Evolutionary conservation across 1,284 basidiomycete genomes (phyloP), one percentile per base, ranked within the genome.

Genomic region (Apiotrichum sp.): DNA sequence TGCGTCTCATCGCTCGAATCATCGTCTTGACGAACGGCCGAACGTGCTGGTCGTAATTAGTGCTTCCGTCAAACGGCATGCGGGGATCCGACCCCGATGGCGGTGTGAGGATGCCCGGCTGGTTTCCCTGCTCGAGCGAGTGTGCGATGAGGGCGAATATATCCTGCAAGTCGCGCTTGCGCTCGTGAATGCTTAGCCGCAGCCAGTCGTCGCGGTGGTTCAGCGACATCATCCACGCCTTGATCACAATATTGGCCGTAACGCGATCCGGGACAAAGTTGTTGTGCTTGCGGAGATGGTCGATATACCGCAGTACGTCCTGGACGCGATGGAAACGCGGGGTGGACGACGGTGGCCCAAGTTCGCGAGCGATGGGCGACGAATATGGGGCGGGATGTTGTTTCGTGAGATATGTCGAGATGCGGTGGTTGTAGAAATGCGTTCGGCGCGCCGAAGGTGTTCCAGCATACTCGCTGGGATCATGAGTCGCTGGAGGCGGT

Each of bases 181-280:
- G 45, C 3, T 11, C 47, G n/a, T 34, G 45, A 6, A 32, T 32
- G 6, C 31, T 39, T 1, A 41, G 38, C 7, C 10, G 8, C 7
- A 16, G 11, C 56, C 55, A 10, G n/a, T 36, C 34, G 47, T 50
- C 14, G 42, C 41, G 14, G 9, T 49, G 45, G 41, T 53, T 41
- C 11, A 61, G 46, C 48, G 47, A 51, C 40, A 36, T 40, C 7
- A 75, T 50, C 71, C 70, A 75, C 43, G 70, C 68, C 49, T 66
- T 61, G 42, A 75, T 32, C 7, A 75, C 65, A 42, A 75, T 60
- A 56, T 73, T 71, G 22, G 62, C 70, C 0, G 73, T 75, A 10
- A 67, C 61, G 43, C 66, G 59, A 61, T 73, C 69, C 3, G 73
- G 73, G n/a, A 56, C 52, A 48, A 75, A 75, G 13, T 63, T 64